Percentiles rank a stretch among this genome's conserved stretches.
phyloP scores from a whole-genome alignment of 192 early-diverging fungal species.

The Chytriomyces confervae region DNA sequence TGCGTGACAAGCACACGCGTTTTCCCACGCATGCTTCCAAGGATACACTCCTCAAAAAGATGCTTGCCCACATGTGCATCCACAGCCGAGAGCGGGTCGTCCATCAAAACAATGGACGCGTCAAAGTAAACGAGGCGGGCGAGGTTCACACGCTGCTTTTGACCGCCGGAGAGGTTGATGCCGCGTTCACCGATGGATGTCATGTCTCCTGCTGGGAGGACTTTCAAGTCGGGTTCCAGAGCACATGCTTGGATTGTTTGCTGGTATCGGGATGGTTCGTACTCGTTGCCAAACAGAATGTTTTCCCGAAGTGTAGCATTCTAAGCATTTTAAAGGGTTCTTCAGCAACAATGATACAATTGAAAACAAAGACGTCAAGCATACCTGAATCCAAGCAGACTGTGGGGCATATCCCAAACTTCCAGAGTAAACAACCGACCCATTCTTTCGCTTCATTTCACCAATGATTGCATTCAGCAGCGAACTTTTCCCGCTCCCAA shows the following conservation, averaged over 20 bases:
- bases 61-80: constrained; percentile 59
- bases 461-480: constrained; percentile 82
- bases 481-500: constrained; percentile 85
- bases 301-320: constrained; percentile 64
- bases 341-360: constrained; percentile 77
- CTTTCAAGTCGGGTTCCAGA: constrained; percentile 69
- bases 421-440: constrained; percentile 63
- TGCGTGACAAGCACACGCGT: constrained; percentile 77
- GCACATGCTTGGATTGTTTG: constrained; percentile 73
- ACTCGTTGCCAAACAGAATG: constrained; percentile 72
- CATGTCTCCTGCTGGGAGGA: constrained; percentile 68
- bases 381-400: constrained; percentile 82
- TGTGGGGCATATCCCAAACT: constrained; percentile 81
- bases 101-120: constrained; percentile 50
- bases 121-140: constrained; percentile 81
- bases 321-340: constrained; percentile 67
- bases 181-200: constrained; percentile 62
- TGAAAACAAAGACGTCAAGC: constrained; percentile 38
- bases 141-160: constrained; percentile 82
- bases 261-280: constrained; percentile 63
- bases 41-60: constrained; percentile 75
- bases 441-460: constrained; percentile 70
- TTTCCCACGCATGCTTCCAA: constrained; percentile 66
- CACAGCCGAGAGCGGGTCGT: constrained; percentile 54
- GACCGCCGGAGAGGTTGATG: constrained; percentile 67